Evolutionary conservation across 2,329 filamentous ascomycete species (phyloP).

Genomic region (Aspergillus bombycis): DNA sequence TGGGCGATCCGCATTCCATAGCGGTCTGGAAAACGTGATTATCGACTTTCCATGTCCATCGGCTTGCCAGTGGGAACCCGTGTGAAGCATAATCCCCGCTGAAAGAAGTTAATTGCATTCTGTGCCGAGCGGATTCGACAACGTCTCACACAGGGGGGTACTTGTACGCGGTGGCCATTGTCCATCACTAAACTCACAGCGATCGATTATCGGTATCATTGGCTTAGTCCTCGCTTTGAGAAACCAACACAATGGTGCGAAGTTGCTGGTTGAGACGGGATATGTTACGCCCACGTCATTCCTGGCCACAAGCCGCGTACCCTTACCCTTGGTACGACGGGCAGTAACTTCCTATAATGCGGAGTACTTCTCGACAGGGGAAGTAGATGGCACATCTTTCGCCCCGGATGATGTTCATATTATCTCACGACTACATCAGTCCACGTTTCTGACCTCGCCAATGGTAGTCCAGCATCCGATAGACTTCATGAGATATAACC

Average conservation of each 20-base stretch:
- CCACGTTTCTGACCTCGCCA: not conserved
- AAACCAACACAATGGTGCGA: not conserved
- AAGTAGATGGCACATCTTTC: not conserved
- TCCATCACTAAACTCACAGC: not conserved
- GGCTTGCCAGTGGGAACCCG: not conserved
- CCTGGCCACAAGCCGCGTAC: not conserved
- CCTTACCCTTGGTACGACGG: not conserved
- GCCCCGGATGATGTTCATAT: not conserved
- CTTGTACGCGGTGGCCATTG: not conserved
- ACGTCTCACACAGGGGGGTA: not conserved
- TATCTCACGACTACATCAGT: not conserved
- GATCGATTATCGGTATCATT: not conserved
- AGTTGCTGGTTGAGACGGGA: not conserved
- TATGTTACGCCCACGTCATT: conserved; percentile 10
- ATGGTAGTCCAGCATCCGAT: not conserved
- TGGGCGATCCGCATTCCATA: not conserved
- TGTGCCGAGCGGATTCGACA: not conserved
- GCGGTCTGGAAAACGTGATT: not conserved
- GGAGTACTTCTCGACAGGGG: not conserved
- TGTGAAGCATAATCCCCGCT: not conserved
- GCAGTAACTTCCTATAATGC: not conserved
- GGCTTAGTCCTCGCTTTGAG: not conserved
- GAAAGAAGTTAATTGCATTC: not conserved
- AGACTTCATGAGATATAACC: not conserved
- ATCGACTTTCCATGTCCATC: not conserved